phyloP scores from a whole-genome alignment of 2,329 filamentous ascomycete genomes.

The Helotiales sp. region DNA sequence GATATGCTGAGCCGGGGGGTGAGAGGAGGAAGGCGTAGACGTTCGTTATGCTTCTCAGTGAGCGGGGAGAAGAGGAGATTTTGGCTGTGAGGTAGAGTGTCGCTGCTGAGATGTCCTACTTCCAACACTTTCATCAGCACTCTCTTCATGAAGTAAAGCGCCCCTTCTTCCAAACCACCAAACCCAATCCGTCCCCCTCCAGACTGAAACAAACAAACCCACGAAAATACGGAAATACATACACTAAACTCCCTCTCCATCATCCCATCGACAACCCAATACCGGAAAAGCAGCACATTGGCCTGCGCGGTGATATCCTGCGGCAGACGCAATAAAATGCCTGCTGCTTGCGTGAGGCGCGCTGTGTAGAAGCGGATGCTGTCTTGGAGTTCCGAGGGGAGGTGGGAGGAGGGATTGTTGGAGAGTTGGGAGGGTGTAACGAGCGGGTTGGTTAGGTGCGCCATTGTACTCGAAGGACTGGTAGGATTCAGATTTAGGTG shows the following conservation, averaged over 20 bases:
- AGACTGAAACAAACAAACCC: no score
- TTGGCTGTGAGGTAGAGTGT: conserved; percentile 83
- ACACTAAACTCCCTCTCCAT: conserved; percentile 61
- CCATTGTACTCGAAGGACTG: conserved; percentile 54
- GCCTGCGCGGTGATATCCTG: conserved; percentile 87
- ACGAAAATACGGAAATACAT: conserved; percentile 4
- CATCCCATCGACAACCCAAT: conserved; percentile 67
- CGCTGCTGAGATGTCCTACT: conserved; percentile 80
- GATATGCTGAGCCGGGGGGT: conserved; percentile 50
- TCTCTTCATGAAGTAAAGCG: no score
- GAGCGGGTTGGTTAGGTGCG: conserved; percentile 72
- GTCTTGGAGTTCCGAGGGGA: conserved; percentile 73
- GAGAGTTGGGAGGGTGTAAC: conserved; percentile 74
- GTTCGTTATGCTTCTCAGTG: conserved; percentile 80
- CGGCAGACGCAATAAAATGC: conserved; percentile 80
- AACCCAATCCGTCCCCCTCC: no score
- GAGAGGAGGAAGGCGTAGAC: conserved; percentile 83
- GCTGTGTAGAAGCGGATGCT: conserved; percentile 73
- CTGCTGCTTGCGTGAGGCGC: conserved; percentile 77
- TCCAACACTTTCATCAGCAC: neutral
- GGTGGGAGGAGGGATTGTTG: conserved; percentile 57
- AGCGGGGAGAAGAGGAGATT: conserved; percentile 75
- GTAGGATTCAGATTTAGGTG: neutral
- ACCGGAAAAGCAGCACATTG: conserved; percentile 80
- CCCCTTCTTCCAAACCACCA: no score